These are phyloP conservation scores for Sugiyamaella sp. DNA, from an alignment of 1,139 yeast species.

Conservation along the genomic window DNA sequence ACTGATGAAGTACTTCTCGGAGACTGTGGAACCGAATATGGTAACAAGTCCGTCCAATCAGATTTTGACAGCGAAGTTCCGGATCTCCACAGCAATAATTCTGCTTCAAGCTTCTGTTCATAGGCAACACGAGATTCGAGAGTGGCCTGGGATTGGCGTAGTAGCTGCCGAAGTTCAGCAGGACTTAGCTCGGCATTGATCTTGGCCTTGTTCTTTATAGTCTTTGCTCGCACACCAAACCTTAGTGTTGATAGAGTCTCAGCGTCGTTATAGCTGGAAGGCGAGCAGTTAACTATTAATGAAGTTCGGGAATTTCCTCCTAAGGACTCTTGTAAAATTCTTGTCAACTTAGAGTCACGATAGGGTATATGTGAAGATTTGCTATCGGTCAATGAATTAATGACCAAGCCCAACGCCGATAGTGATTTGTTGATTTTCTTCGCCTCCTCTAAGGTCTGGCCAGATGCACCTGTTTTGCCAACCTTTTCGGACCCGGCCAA, in stretches of 20 bases:
- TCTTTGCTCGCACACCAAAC: conserved; percentile 80
- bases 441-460: conserved; percentile 79
- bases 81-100: conserved; percentile 53
- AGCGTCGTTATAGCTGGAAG: conserved; percentile 58
- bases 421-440: conserved; percentile 80
- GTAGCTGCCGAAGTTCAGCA: conserved; percentile 53
- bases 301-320: conserved; percentile 89
- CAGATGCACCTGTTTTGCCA: conserved; percentile 79
- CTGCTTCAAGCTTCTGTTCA: conserved; percentile 55
- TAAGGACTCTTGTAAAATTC: conserved; percentile 79
- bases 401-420: conserved; percentile 78
- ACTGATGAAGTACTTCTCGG: conserved; percentile 17
- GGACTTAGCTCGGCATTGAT: conserved; percentile 70
- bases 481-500: conserved; percentile 89
- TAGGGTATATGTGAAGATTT: conserved; percentile 71
- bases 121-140: conserved; percentile 51
- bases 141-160: conserved; percentile 53
- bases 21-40: conserved; percentile 28
- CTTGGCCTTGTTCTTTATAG: conserved; percentile 67
- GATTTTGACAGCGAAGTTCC: conserved; percentile 45
- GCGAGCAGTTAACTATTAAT: conserved; percentile 77
- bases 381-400: conserved; percentile 74
- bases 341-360: conserved; percentile 80
- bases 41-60: conserved; percentile 44
- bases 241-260: conserved; percentile 80